phyloP scores from a whole-genome alignment of 352 stramenopile genomes.

The Thalassiosira hispida region DNA sequence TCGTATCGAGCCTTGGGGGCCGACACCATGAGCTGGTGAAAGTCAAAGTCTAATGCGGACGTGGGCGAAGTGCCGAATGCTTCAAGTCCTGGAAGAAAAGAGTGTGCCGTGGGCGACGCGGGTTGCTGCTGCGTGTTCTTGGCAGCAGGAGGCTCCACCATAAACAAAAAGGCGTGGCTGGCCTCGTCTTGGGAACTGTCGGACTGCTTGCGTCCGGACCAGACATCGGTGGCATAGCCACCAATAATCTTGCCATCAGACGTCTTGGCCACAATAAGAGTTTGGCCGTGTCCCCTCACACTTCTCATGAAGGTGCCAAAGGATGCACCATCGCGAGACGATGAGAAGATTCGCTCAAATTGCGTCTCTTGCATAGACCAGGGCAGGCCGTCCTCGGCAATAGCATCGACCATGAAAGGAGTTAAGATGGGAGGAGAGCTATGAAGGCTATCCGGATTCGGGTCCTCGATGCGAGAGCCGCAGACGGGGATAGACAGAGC shows the following conservation, averaged over 20 bases:
- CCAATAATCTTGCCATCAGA: constrained; percentile 20
- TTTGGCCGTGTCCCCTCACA: constrained; percentile 18
- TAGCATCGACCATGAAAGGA: not conserved
- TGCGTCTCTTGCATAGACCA: constrained; percentile 36
- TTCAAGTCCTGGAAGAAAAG: constrained; percentile 30
- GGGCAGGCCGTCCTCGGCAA: constrained; percentile 28
- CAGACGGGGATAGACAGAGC: not conserved
- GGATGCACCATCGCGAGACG: constrained; percentile 18
- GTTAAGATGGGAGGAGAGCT: constrained; percentile 26
- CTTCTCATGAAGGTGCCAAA: constrained; percentile 39
- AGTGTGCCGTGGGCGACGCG: not conserved
- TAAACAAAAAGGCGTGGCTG: constrained; percentile 26
- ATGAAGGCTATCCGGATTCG: not conserved
- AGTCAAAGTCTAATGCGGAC: constrained; percentile 25
- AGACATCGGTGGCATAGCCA: constrained; percentile 25
- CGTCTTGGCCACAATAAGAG: constrained; percentile 34
- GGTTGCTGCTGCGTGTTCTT: not conserved
- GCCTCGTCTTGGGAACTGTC: not conserved
- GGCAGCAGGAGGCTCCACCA: not conserved
- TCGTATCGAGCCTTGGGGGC: not conserved
- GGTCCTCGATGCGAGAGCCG: constrained; percentile 1
- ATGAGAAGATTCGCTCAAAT: constrained; percentile 29
- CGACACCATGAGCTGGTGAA: not conserved
- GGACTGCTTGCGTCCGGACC: constrained; percentile 16
- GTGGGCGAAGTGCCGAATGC: constrained; percentile 27